Percentiles rank a stretch among this genome's conserved stretches.
Conservation (phyloP, 73 alveolate species). For the Symbiodinium pilosum region DNA sequence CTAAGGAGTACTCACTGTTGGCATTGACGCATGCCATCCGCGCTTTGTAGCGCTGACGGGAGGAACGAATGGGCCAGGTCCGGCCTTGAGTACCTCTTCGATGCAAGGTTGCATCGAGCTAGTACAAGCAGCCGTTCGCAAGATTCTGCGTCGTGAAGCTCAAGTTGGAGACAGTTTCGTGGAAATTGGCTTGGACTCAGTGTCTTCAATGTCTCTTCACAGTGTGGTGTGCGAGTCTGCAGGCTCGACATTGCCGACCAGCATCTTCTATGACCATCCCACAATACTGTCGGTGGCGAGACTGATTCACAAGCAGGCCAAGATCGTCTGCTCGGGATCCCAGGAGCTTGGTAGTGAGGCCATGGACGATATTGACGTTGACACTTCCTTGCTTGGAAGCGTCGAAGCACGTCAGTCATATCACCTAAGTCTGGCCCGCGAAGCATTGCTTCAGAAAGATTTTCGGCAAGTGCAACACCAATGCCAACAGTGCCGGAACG, state of each 20-base stretch:
- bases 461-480: conserved; percentile 18
- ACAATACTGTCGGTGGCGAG: conserved; percentile 31
- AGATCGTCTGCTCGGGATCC: background rate
- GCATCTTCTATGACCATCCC: conserved; percentile 73
- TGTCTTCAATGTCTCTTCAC: conserved; percentile 80
- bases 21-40: conserved; percentile 47
- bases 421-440: conserved; percentile 38
- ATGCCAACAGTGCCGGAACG: background rate
- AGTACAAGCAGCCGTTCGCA: conserved; percentile 75
- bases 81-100: background rate
- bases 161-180: conserved; percentile 33
- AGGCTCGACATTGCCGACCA: conserved; percentile 25
- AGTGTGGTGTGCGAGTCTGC: conserved; percentile 3
- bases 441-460: background rate
- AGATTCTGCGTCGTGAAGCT: conserved; percentile 50
- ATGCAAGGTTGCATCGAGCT: conserved; percentile 69
- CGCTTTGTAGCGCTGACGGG: conserved; percentile 55
- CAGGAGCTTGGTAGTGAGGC: background rate
- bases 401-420: conserved; percentile 59
- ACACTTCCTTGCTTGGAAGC: background rate
- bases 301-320: background rate
- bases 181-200: conserved; percentile 82
- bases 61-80: background rate
- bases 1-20: conserved; percentile 16
- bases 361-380: background rate